Base-by-base conservation (phyloP, 2,329 filamentous ascomycete genomes). In the Parafenestella ontariensis region DNA sequence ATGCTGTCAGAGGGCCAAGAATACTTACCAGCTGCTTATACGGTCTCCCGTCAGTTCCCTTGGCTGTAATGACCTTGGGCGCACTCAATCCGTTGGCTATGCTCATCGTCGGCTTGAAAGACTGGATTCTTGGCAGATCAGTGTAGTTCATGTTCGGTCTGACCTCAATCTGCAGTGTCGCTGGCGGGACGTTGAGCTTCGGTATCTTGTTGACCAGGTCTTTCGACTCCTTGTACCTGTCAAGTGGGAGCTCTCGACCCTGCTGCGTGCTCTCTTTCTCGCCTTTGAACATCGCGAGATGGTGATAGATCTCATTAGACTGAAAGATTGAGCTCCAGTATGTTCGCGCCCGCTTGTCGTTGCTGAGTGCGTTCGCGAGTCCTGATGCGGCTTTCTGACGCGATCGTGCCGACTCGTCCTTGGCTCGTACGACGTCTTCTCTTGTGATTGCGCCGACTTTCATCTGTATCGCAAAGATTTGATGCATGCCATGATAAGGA, bases 401-500 rank as follows among this genome's bases (percentile, higher is more conserved):
- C 4, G 89, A 89, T 18, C 87, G 79, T 0, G 91, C 90, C 3
- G 89, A 85, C 36, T 89, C 86, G 62, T 97, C 94, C 63, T 89
- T 88, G 82, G 77, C 46, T 75, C 82, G 88, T 87, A 46, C 73
- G 49, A 65, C 52, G 44, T 75, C 72, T 52, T 75, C 72, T 44
- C 69, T 69, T 33, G 65, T 75, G 65, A 88, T 90, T 40, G 86
- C 87, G 20, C 89, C 88, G 8, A 72, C 62, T 29, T 74, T 73
- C 61, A 68, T 73, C 34, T 72, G 71, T 23, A 74, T 75, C 2
- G 93, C 91, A 81, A 94, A 97, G 37, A 99, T 91, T 65, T 98
- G 93, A 72, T 99, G 96, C 87, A 98, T 94, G 44, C 92, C 92
- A 71, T 99, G 96, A 73, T 93, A 96, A 0, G 95, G 96, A 76